Conservation (phyloP, 345 rosid species). For the Rhodomyrtus tomentosa region DNA sequence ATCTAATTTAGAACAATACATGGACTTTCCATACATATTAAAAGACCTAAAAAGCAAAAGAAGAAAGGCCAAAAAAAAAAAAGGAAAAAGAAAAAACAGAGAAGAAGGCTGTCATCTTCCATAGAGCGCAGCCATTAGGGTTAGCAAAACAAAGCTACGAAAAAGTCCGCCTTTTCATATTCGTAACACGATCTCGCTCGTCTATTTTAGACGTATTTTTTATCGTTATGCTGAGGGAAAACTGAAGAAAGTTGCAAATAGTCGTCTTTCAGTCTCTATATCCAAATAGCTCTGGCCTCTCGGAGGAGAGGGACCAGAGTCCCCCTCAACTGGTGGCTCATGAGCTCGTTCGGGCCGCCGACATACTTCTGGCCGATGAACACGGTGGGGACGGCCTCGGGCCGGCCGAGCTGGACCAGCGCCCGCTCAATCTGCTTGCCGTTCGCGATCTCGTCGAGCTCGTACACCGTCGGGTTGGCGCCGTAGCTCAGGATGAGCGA, state of each 20-base stretch:
- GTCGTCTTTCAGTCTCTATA: slow-evolving; percentile 15
- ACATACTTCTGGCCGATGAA: slow-evolving; percentile 65
- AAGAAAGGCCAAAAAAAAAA: too few relatives aligned
- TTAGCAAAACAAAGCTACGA: neutral
- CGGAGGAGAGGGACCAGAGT: slow-evolving; percentile 51
- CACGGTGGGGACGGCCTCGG: slow-evolving; percentile 59
- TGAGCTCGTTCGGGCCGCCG: slow-evolving; percentile 71
- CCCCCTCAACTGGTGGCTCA: slow-evolving; percentile 60
- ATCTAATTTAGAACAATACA: neutral
- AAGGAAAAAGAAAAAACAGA: neutral
- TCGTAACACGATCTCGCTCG: neutral
- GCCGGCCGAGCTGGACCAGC: slow-evolving; percentile 48
- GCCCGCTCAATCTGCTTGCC: slow-evolving; percentile 50
- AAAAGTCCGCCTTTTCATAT: neutral
- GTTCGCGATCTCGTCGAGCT: slow-evolving; percentile 49
- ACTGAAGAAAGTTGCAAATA: neutral
- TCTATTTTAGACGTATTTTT: neutral
- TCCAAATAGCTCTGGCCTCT: slow-evolving; percentile 80
- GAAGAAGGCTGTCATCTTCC: neutral
- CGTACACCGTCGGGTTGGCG: slow-evolving; percentile 59
- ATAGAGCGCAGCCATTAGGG: neutral
- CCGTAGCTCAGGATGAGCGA: slow-evolving; percentile 59
- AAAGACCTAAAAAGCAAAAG: neutral
- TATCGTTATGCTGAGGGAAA: neutral
- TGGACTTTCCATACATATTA: neutral